phyloP scores from a whole-genome alignment of 148 eudicot genomes.

The Vaccinium vitisidaea region DNA sequence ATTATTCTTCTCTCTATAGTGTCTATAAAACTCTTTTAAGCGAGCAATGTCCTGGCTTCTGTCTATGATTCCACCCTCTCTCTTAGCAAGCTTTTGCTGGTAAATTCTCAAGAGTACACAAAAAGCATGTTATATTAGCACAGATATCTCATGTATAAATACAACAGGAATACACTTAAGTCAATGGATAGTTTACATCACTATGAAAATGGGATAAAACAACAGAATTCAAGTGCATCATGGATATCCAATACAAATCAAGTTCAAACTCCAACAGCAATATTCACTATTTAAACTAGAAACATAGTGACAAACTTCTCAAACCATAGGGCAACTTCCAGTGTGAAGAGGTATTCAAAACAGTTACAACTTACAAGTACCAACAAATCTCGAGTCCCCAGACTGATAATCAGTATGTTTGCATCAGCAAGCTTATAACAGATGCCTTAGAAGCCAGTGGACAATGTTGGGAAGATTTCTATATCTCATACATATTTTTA shows the following conservation, averaged over 20 bases:
- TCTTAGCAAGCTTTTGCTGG: slow-evolving; percentile 97
- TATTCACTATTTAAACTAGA: not conserved
- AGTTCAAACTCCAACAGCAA: slow-evolving; percentile 3
- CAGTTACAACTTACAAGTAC: slow-evolving; percentile 1
- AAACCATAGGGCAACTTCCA: not conserved
- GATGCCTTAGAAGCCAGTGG: not conserved
- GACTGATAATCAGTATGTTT: not conserved
- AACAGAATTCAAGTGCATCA: not conserved
- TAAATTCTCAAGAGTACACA: slow-evolving; percentile 4
- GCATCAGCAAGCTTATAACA: not conserved
- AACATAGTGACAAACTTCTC: slow-evolving; percentile 1
- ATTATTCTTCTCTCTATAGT: slow-evolving; percentile 64
- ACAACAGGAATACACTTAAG: slow-evolving; percentile 1
- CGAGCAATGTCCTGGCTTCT: slow-evolving; percentile 93
- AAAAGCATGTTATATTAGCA: not conserved
- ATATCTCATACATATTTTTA: not conserved
- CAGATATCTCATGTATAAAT: not conserved
- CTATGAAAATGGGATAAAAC: not conserved
- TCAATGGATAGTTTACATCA: not conserved
- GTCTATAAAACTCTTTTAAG: slow-evolving; percentile 77
- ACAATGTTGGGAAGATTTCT: not conserved
- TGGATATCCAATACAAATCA: not conserved
- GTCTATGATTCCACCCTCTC: slow-evolving; percentile 89
- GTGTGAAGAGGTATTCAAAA: not conserved
- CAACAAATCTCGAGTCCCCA: not conserved